These are phyloP conservation scores for Croton laevigatus DNA, from an alignment of 441 rosid genomes.

Conservation along the genomic window DNA sequence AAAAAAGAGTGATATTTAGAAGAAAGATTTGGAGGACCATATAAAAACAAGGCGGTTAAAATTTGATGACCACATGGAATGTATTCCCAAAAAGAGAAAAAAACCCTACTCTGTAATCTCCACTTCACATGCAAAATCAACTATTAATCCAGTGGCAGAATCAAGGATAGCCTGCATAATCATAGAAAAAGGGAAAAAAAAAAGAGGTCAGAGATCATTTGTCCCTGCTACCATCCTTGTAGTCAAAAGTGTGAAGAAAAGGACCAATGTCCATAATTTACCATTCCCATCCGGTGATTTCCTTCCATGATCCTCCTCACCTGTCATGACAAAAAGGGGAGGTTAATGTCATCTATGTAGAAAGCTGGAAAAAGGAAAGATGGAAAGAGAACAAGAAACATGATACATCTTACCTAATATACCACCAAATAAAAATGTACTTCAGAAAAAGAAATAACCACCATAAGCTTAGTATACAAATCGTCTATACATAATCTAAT, in stretches of 20 bases:
- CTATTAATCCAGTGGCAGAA: constrained; percentile 56
- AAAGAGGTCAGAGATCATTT: constrained; percentile 17
- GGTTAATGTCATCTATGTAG: neutral
- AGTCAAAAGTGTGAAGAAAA: constrained; percentile 20
- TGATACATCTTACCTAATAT: neutral
- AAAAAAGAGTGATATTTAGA: constrained; percentile 11
- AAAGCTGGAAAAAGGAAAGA: neutral
- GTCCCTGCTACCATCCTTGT: neutral
- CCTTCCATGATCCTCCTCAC: constrained; percentile 99
- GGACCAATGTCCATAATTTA: constrained; percentile 26
- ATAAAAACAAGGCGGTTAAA: constrained; percentile 6
- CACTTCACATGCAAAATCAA: constrained; percentile 93
- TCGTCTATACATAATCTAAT: neutral
- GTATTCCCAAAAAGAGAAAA: constrained; percentile 14
- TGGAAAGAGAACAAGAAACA: neutral
- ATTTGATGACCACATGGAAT: neutral
- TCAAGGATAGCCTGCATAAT: constrained; percentile 68
- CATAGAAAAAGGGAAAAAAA: constrained; percentile 10
- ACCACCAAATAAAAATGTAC: neutral
- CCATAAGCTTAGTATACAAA: neutral
- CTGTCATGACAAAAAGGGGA: constrained; percentile 30
- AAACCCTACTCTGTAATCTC: constrained; percentile 84
- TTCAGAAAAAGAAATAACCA: neutral
- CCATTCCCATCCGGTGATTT: constrained; percentile 99
- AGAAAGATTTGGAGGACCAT: neutral